Evolutionary conservation across 345 rosid genomes (phyloP).

Genomic region (Aethionema arabicum): DNA sequence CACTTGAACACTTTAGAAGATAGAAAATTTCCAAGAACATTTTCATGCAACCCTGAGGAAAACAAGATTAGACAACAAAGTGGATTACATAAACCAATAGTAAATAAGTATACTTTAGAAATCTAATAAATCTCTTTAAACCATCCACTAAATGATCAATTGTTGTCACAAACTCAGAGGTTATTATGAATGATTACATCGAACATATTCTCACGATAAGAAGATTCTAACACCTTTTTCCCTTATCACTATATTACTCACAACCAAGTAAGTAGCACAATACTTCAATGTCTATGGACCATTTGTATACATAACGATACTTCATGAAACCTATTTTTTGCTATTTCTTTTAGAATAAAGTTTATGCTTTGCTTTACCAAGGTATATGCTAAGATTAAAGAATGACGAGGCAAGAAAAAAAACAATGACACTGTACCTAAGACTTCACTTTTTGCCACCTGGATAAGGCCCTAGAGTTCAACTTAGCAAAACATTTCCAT

Average conservation of each 20-base stretch:
- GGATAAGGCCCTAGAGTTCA: slow-evolving; percentile 23
- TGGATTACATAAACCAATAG: not conserved
- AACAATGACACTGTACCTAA: slow-evolving; percentile 10
- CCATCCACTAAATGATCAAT: slow-evolving; percentile 13
- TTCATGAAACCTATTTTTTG: not conserved
- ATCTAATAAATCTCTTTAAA: not conserved
- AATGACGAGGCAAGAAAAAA: slow-evolving; percentile 2
- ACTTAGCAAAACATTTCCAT: slow-evolving; percentile 11
- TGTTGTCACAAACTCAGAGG: slow-evolving; percentile 7
- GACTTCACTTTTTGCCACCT: slow-evolving; percentile 29
- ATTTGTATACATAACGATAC: slow-evolving; percentile 7
- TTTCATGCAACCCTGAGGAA: slow-evolving; percentile 16
- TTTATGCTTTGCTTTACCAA: slow-evolving; percentile 21
- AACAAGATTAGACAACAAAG: not conserved
- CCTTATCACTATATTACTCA: slow-evolving; percentile 5
- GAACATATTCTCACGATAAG: slow-evolving; percentile 12
- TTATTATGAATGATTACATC: not conserved
- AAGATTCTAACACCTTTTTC: slow-evolving; percentile 22
- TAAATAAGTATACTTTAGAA: not conserved
- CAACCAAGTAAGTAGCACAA: slow-evolving; percentile 25
- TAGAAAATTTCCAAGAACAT: slow-evolving; percentile 14
- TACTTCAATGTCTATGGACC: slow-evolving; percentile 26
- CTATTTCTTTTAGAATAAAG: slow-evolving; percentile 23
- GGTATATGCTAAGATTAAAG: slow-evolving; percentile 24
- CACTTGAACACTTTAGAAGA: slow-evolving; percentile 5